A percentile compares a stretch with the other conserved stretches of the same genome.
These are phyloP conservation scores for Moricandia moricandioides DNA, from an alignment of 345 rosid species.

Conservation along the genomic window DNA sequence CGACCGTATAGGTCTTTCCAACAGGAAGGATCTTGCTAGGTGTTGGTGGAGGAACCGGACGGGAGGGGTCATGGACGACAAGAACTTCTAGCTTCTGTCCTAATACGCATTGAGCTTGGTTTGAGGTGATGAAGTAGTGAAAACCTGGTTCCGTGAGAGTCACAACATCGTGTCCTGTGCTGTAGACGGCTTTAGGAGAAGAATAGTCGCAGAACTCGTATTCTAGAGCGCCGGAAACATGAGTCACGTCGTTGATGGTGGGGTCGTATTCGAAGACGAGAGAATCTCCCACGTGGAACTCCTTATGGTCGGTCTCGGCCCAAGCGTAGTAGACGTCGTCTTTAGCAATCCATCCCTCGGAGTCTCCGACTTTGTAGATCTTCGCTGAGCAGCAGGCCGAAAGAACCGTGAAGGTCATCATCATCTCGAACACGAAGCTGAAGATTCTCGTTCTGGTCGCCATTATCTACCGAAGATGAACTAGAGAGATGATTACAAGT, in stretches of 20 bases:
- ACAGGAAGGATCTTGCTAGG: background rate
- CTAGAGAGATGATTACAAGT: background rate
- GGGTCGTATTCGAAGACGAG: background rate
- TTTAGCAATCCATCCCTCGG: background rate
- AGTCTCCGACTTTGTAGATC: background rate
- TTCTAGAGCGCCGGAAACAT: background rate
- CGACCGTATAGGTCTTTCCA: background rate
- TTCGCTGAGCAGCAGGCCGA: background rate
- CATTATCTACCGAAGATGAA: background rate
- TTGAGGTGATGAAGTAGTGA: background rate
- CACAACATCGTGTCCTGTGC: background rate
- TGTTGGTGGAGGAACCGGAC: background rate
- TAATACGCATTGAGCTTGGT: background rate
- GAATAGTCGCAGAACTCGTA: background rate
- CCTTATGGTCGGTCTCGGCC: background rate
- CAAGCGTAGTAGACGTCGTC: background rate
- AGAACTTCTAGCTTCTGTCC: background rate
- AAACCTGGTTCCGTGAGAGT: background rate
- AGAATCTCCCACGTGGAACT: background rate
- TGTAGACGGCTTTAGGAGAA: background rate
- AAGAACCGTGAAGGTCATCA: background rate
- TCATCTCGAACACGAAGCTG: background rate
- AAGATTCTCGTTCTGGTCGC: background rate
- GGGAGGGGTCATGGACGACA: background rate
- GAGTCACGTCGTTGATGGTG: background rate